Base-by-base conservation (phyloP, 2,329 filamentous ascomycete genomes). In the Trichoderma oligosporum region DNA sequence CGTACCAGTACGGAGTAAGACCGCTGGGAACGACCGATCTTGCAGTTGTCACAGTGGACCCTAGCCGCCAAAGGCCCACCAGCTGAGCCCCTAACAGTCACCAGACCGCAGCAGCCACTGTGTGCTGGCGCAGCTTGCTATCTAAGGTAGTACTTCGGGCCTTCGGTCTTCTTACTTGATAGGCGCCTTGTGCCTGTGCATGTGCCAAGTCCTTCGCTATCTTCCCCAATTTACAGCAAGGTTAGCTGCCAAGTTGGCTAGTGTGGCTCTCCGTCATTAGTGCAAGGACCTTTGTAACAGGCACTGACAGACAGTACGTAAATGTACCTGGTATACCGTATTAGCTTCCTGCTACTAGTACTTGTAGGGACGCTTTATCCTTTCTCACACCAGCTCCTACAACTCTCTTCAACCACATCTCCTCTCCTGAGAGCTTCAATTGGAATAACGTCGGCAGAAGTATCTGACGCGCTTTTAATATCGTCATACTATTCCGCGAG, bases 261-360 rank as follows among this genome's bases (percentile, higher is more conserved):
- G 54, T 18, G 44, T 39, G 44, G 44, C 45, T 22, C 41, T 55
- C 52, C 52, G 52, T 46, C 41, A 36, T 55, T 55, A 55, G 52
- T 22, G 52, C 52, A 46, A 39, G 52, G 52, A 29, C 52, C 52
- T 55, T 55, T 55, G 39, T 14, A 54, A 33, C 36, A 33, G 38
- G 38, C 49, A 53, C 39, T 53, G 14, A 31, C 49, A 38, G 38
- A 20, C n/a, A n/a, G n/a, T n/a, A n/a, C n/a, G n/a, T 31, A 38
- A 49, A 49, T 24, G 11, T 29, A 42, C 16, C 45, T 20, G 27
- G 31, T 18, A 39, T 16, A n/a, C n/a, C n/a, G n/a, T n/a, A 31
- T 22, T 51, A 42, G 54, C 54, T 44, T 41, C 6, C 27, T 31
- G 27, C 6, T 6, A 11, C 27, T 31, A 5, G 27, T 31, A 6